These are phyloP conservation scores for Penicillium turbatum DNA, from an alignment of 495 filamentous ascomycete genomes.

Conservation along the genomic window DNA sequence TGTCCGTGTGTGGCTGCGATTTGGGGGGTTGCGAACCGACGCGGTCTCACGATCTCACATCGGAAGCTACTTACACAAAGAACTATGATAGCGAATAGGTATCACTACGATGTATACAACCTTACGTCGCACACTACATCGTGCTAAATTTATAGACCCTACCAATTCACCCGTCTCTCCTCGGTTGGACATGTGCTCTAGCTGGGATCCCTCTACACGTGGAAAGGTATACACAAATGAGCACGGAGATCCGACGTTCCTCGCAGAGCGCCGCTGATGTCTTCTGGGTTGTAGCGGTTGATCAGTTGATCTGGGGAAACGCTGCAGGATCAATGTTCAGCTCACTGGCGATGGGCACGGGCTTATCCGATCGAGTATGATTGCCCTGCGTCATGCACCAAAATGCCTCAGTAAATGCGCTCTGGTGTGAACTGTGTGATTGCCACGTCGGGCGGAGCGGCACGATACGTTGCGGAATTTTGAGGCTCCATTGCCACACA, in stretches of 20 bases:
- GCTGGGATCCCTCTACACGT: slow-evolving; percentile 2
- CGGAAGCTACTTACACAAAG: not conserved
- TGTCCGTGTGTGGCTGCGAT: not conserved
- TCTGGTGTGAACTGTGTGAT: not conserved
- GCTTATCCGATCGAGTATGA: not conserved
- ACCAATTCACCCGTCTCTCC: not conserved
- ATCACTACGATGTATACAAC: too few relatives aligned
- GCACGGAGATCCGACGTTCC: not conserved
- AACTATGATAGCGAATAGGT: too few relatives aligned
- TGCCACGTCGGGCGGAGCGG: not conserved
- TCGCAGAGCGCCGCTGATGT: slow-evolving; percentile 26
- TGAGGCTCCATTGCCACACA: slow-evolving; percentile 8
- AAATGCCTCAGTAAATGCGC: slow-evolving; percentile 30
- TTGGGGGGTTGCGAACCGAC: slow-evolving; percentile 1
- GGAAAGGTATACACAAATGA: not conserved
- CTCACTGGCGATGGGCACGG: slow-evolving; percentile 4
- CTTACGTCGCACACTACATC: too few relatives aligned
- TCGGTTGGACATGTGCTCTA: slow-evolving; percentile 3
- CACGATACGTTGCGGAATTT: slow-evolving; percentile 2
- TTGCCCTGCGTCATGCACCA: slow-evolving; percentile 9
- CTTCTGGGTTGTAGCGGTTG: not conserved
- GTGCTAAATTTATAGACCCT: not conserved
- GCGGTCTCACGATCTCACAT: not conserved
- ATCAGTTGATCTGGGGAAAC: slow-evolving; percentile 10
- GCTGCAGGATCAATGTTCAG: not conserved